A percentile compares a stretch with the other conserved stretches of the same genome.
Evolutionary conservation across 306 rosid genomes (phyloP).

Genomic region (Canavalia ensiformis): DNA sequence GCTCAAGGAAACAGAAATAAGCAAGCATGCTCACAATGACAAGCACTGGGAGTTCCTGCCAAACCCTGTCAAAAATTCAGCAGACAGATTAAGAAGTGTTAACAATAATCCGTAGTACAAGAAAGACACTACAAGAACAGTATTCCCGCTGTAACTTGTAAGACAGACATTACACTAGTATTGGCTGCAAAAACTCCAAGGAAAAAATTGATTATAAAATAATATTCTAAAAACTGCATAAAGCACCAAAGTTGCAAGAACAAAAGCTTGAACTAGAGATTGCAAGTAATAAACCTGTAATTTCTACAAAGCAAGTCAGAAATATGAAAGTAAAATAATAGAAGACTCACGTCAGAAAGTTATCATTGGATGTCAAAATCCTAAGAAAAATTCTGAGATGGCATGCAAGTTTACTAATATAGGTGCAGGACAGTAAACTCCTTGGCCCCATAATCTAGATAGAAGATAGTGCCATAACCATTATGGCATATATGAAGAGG

Average conservation of each 20-base stretch:
- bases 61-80: slow-evolving; percentile 67
- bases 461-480: not conserved
- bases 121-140: not conserved
- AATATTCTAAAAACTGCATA: slow-evolving; percentile 15
- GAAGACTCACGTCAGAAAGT: slow-evolving; percentile 11
- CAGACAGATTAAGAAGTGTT: slow-evolving; percentile 36
- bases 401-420: slow-evolving; percentile 17
- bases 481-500: slow-evolving; percentile 12
- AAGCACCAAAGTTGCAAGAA: slow-evolving; percentile 10
- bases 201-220: not conserved
- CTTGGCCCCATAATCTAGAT: slow-evolving; percentile 13
- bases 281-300: slow-evolving; percentile 9
- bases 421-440: slow-evolving; percentile 13
- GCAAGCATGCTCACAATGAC: slow-evolving; percentile 97
- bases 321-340: not conserved
- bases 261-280: slow-evolving; percentile 15
- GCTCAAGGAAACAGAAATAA: slow-evolving; percentile 97
- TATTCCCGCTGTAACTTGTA: not conserved
- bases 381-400: slow-evolving; percentile 7
- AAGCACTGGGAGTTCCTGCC: slow-evolving; percentile 98
- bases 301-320: slow-evolving; percentile 23
- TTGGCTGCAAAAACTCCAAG: not conserved
- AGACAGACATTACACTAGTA: slow-evolving; percentile 1
- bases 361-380: slow-evolving; percentile 4
- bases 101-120: slow-evolving; percentile 25